Evolutionary conservation across 2,329 filamentous ascomycete species (phyloP), one percentile per base, ranked within the genome.

Genomic region (Hymenoscyphus salicellus): DNA sequence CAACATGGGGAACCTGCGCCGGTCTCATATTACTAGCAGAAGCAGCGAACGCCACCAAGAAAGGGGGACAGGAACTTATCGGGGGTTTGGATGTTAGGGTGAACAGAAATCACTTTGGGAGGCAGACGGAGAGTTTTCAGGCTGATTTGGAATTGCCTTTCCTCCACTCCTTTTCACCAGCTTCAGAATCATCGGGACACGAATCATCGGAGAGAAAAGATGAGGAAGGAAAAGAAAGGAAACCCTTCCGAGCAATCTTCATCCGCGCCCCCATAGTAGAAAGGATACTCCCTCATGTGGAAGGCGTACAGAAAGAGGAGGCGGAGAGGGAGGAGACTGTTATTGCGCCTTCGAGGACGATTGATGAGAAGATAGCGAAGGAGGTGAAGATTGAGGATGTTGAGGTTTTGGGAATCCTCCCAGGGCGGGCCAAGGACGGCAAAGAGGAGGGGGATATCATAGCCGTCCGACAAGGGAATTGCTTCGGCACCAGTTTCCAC

Each of bases 181-280:
- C 58, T 58, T 10, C n/a, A n/a, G n/a, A n/a, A n/a, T n/a, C n/a
- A n/a, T n/a, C n/a, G n/a, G n/a, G n/a, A n/a, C n/a, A n/a, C n/a
- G n/a, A n/a, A n/a, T n/a, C n/a, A n/a, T n/a, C n/a, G n/a, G n/a
- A n/a, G n/a, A n/a, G n/a, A n/a, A n/a, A n/a, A n/a, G n/a, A n/a
- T 43, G 38, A 5, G 2, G 55, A 70, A 65, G 43, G 68, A 72
- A 69, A 75, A 16, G 71, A 75, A 59, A 64, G 64, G 1, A 66
- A 75, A n/a, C 83, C 85, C 0, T 98, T 96, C 75, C 86, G 87
- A 1, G 92, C 89, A 1, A 90, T 98, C 36, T 99, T 99, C 77
- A 99, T 99, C 72, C 86, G 95, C 8, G 95, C 95, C 0, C 95
- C 95, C 0, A 89, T 98, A 0, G 94, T 99, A 1, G 93, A 98